These are phyloP conservation scores for Dysphania ambrosioides DNA, from an alignment of 148 eudicot species.

Conservation along the genomic window DNA sequence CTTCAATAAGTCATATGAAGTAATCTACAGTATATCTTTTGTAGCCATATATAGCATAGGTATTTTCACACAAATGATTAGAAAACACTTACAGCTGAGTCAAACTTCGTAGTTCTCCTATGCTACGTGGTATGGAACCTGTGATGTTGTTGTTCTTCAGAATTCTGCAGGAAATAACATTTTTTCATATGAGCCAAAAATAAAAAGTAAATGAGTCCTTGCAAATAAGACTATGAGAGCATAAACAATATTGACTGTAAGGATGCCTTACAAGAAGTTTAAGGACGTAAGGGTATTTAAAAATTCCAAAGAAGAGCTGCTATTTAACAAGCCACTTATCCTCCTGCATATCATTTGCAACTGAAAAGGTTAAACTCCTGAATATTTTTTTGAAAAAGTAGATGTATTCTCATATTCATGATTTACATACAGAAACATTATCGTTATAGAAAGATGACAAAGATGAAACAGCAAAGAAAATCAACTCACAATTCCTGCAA, in stretches of 20 bases:
- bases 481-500: conserved; percentile 54
- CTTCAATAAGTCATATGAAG: no score
- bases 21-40: no score
- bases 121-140: conserved; percentile 55
- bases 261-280: conserved; percentile 45
- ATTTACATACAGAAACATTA: background rate
- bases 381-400: background rate
- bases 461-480: background rate
- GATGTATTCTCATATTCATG: background rate
- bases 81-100: conserved; percentile 52
- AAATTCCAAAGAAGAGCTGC: conserved; percentile 57
- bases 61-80: no score
- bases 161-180: conserved; percentile 38
- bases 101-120: conserved; percentile 46
- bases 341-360: conserved; percentile 42
- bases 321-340: conserved; percentile 66
- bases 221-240: conserved; percentile 1
- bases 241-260: background rate
- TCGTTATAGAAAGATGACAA: background rate
- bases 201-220: background rate
- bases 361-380: conserved; percentile 4
- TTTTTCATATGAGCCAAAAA: background rate
- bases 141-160: conserved; percentile 69
- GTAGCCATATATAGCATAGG: no score
- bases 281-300: conserved; percentile 46